These are phyloP conservation scores for Daldinia vernicosa DNA, from an alignment of 495 filamentous ascomycete species.

Conservation along the genomic window DNA sequence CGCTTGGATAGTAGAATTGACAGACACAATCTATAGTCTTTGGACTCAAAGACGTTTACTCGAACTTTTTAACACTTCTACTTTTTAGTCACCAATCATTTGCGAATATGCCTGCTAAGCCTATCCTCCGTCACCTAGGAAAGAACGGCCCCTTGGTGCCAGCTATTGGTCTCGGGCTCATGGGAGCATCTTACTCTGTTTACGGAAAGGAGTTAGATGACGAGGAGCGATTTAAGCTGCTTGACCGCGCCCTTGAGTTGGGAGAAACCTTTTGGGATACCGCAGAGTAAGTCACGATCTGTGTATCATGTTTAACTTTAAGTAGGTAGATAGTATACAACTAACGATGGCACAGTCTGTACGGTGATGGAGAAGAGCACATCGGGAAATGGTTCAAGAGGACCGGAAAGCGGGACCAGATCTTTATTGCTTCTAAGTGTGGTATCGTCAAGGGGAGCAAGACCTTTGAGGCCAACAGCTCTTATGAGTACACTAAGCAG, in stretches of 20 bases:
- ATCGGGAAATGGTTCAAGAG: constrained; percentile 63
- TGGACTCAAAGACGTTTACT: neutral
- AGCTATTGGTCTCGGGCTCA: constrained; percentile 62
- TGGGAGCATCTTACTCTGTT: constrained; percentile 52
- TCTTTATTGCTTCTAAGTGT: constrained; percentile 68
- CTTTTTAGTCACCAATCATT: neutral
- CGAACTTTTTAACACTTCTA: neutral
- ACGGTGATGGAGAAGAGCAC: constrained; percentile 58
- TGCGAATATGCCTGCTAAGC: constrained; percentile 39
- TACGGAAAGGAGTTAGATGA: constrained; percentile 56
- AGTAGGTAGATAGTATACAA: neutral
- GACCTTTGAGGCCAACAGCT: constrained; percentile 46
- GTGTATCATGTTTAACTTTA: neutral
- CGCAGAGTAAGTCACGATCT: constrained; percentile 38
- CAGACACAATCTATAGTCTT: neutral
- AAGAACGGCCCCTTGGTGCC: constrained; percentile 63
- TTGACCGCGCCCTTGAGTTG: constrained; percentile 63
- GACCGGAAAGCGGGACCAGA: constrained; percentile 59
- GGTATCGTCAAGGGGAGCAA: constrained; percentile 48
- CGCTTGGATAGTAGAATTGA: neutral
- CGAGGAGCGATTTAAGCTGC: constrained; percentile 59
- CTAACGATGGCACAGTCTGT: constrained; percentile 36
- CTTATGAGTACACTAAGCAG: constrained; percentile 55
- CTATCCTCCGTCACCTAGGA: constrained; percentile 51
- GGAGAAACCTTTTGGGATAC: constrained; percentile 70